These are phyloP conservation scores for Rhynchosporium agropyri DNA, from an alignment of 2,329 filamentous ascomycete species.

Conservation along the genomic window DNA sequence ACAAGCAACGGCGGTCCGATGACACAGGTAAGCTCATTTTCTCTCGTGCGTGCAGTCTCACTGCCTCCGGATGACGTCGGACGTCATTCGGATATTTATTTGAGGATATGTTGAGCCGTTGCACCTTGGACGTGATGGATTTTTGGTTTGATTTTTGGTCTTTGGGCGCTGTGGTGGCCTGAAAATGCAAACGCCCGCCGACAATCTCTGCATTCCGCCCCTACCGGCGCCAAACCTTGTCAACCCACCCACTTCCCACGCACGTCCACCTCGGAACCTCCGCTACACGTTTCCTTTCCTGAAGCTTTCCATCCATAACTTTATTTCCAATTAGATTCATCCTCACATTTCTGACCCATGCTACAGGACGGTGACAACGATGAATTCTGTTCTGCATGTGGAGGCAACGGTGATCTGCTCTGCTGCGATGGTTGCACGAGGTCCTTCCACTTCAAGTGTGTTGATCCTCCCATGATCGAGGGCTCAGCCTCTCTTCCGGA, in stretches of 20 bases:
- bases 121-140: constrained; percentile 17
- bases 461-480: constrained; percentile 70
- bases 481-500: constrained; percentile 62
- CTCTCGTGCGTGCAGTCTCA: constrained; percentile 8
- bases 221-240: constrained; percentile 39
- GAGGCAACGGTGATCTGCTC: constrained; percentile 79
- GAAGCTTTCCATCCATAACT: constrained; percentile 21
- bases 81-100: constrained; percentile 5
- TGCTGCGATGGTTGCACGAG: constrained; percentile 92
- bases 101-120: constrained; percentile 5
- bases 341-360: constrained; percentile 35
- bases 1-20: constrained; percentile 49
- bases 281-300: constrained; percentile 11
- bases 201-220: constrained; percentile 40
- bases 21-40: constrained; percentile 54
- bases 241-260: constrained; percentile 30
- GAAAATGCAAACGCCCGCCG: constrained; percentile 33
- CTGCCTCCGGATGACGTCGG: neutral
- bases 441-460: constrained; percentile 87
- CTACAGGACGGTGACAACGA: constrained; percentile 71
- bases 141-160: constrained; percentile 29
- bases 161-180: constrained; percentile 26
- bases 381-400: constrained; percentile 86
- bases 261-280: constrained; percentile 27
- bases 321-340: constrained; percentile 25